A percentile compares a stretch with the other conserved stretches of the same genome.
Conservation (phyloP, 208 protist genomes). For the Leishmania braziliensis region DNA sequence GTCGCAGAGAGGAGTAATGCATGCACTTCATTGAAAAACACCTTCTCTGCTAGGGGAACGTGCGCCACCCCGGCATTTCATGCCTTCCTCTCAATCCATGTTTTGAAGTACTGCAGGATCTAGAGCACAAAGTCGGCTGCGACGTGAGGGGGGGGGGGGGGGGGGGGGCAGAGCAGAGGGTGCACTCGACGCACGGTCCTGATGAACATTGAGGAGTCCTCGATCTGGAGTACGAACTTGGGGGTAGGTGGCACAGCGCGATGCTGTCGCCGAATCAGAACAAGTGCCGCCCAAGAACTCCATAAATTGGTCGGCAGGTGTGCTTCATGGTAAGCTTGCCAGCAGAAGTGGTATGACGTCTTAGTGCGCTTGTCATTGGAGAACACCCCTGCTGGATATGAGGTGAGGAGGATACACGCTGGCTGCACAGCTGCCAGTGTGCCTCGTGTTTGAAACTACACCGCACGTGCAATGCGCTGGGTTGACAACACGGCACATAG, state of each 20-base stretch:
- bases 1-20: too few relatives aligned
- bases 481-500: not conserved
- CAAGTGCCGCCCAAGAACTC: not conserved
- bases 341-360: not conserved
- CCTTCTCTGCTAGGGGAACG: too few relatives aligned
- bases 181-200: not conserved
- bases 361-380: not conserved
- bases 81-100: too few relatives aligned
- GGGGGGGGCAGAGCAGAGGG: not conserved
- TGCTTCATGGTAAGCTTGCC: not conserved
- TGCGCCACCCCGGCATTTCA: too few relatives aligned
- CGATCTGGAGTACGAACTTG: not conserved
- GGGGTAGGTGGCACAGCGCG: not conserved
- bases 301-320: not conserved
- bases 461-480: not conserved
- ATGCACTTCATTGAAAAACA: too few relatives aligned
- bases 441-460: not conserved
- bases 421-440: not conserved
- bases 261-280: not conserved
- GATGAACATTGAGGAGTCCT: not conserved
- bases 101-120: too few relatives aligned
- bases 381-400: not conserved
- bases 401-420: not conserved
- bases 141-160: too few relatives aligned
- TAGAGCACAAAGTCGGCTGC: too few relatives aligned